phyloP scores from a whole-genome alignment of 2,329 filamentous ascomycete species.

The Hymenoscyphus occultus region DNA sequence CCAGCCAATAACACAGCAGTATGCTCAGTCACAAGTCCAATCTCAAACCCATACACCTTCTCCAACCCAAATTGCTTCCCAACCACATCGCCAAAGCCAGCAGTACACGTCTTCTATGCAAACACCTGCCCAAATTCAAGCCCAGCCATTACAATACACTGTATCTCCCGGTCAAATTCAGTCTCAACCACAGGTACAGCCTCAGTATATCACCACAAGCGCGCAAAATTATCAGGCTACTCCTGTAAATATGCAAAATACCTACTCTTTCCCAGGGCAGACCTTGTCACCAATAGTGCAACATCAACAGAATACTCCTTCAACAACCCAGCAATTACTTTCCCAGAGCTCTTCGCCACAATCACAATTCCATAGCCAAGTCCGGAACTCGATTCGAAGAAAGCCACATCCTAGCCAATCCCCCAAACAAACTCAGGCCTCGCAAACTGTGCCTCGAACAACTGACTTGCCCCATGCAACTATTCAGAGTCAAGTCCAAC shows the following conservation, averaged over 20 bases:
- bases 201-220: neutral
- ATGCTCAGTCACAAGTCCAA: neutral
- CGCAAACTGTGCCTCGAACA: neutral
- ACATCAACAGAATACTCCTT: neutral
- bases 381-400: slow-evolving; percentile 8
- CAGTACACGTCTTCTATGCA: slow-evolving; percentile 1
- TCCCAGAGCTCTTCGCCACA: neutral
- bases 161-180: neutral
- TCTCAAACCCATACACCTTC: neutral
- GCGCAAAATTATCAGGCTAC: neutral
- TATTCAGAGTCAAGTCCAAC: neutral
- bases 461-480: neutral
- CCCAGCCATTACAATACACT: neutral
- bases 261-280: neutral
- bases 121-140: neutral
- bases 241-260: neutral
- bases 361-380: slow-evolving; percentile 9
- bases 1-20: neutral
- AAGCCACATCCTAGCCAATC: slow-evolving; percentile 9
- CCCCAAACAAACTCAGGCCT: neutral
- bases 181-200: neutral
- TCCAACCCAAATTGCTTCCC: neutral
- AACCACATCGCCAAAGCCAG: neutral
- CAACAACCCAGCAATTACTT: neutral
- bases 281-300: neutral